Base-by-base conservation (phyloP, 148 eudicot genomes). In the Camellia lanceoleosa region DNA sequence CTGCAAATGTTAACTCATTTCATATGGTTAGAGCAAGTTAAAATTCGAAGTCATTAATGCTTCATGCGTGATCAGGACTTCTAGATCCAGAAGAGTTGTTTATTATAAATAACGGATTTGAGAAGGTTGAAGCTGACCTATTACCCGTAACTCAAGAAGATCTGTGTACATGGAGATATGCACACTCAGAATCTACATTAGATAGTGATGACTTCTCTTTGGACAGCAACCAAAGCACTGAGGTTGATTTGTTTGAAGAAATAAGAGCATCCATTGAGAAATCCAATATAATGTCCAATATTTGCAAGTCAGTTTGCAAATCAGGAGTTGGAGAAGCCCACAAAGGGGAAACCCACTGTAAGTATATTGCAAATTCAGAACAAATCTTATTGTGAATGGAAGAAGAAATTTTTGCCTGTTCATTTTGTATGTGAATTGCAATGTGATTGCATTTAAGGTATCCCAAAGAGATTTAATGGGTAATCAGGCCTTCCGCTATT, bases 31-130 rank as follows among this genome's bases (percentile, higher is more conserved):
- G 20, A 41, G 3, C 23, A 58, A 58, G 67, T 59, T 30, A 74
- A 30, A 74, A 42, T 16, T 30, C 14, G 11, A 74, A 74, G 42
- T 67, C 8, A 43, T 42, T 13, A 13, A 75, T 19, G 15, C 54
- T 66, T 54, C n/a, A 11, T 55, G 5, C 58, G 42, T 76, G 20
- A 68, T 60, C 75, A 91, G 93, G 96, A 55, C 87, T 92, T 76
- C 84, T 92, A 59, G 91, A 92, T 77, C 83, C 83, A 12, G 91
- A 92, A 68, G 96, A 92, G 73, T 68, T 92, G 71, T 79, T 78
- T 43, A 80, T 84, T 70, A 79, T 92, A 13, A 90, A 90, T 68
- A 78, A 69, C 51, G 96, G 91, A 42, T 86, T 90, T 79, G 80
- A 79, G 81, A 77, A 83, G 74, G 52, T 66, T 80, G 85, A 81